Conservation (phyloP, 495 filamentous ascomycete genomes). For the Xylaria curta region DNA sequence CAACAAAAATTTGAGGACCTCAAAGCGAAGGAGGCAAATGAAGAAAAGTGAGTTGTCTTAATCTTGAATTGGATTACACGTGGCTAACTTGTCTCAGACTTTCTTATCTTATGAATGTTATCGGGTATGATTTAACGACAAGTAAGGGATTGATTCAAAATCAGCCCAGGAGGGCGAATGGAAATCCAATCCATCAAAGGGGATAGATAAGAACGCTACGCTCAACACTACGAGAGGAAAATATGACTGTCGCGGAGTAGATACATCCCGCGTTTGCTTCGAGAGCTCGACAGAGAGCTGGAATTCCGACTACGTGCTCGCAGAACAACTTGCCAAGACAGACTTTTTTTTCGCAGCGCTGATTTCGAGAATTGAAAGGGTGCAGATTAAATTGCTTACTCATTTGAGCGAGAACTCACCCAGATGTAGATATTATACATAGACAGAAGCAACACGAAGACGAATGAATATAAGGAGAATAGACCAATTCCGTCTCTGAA, state of each 20-base stretch:
- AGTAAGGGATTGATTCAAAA: constrained; percentile 47
- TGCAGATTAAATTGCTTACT: background rate
- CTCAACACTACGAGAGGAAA: background rate
- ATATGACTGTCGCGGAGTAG: background rate
- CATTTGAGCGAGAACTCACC: constrained; percentile 2
- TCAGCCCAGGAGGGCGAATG: constrained; percentile 39
- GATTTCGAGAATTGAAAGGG: background rate
- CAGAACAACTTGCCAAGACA: background rate
- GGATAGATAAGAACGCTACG: constrained; percentile 30
- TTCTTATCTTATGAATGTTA: constrained; percentile 51
- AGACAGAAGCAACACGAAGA: constrained; percentile 8
- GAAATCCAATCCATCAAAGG: constrained; percentile 39
- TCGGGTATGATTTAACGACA: constrained; percentile 54
- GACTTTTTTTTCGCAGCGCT: constrained; percentile 3
- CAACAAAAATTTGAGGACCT: constrained; percentile 73
- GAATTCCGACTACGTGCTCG: background rate
- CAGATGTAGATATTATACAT: background rate
- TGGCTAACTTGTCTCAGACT: constrained; percentile 45
- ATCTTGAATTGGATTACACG: background rate
- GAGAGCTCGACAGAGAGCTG: background rate
- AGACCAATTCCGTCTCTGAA: constrained; percentile 4
- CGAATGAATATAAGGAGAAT: background rate
- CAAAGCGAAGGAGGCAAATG: constrained; percentile 69
- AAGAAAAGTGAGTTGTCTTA: constrained; percentile 49
- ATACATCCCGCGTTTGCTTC: background rate